Evolutionary conservation across 257 asterid species (phyloP), one percentile per base, ranked within the genome.

Genomic region (Oldenlandia corymbosa): DNA sequence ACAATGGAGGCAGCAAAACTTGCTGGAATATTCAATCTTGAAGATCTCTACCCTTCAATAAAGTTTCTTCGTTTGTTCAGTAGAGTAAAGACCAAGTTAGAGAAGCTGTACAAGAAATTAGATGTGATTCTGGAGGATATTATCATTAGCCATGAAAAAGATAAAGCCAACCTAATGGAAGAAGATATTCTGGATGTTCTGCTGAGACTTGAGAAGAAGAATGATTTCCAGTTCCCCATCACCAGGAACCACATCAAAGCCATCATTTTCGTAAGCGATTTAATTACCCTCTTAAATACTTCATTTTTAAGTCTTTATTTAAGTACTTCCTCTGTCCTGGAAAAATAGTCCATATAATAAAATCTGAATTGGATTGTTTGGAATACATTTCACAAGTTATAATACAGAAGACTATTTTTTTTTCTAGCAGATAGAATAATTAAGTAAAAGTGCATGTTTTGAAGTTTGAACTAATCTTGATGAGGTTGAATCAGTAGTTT

Each of bases 241-340:
- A 50, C 64, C 24, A 51, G 31, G 6, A 55, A 71, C 70, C 67
- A 62, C 54, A 75, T 75, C 68, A 75, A 71, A 26, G 77, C 68
- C 21, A 10, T 63, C 20, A 37, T 75, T 20, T 58, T 37, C 16
- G 64, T 58, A 20, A 58, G 64, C 32, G 21, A 5, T 31, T 16
- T 6, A n/a, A n/a, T 18, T 34, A 47, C 21, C 3, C 1, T 21
- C 28, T 2, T 49, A 11, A 3, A 0, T 49, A 5, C 23, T 45
- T 45, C 28, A 12, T 49, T 20, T 13, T 20, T 20, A 49, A 49
- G 4, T 5, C 18, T 17, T 17, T n/a, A n/a, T n/a, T n/a, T n/a
- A n/a, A n/a, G n/a, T n/a, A n/a, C n/a, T n/a, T n/a, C n/a, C n/a
- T n/a, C n/a, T n/a, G n/a, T n/a, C n/a, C n/a, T n/a, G n/a, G n/a